Conservation (phyloP, 2,329 filamentous ascomycete species). For the Elsinoe ampelina region DNA sequence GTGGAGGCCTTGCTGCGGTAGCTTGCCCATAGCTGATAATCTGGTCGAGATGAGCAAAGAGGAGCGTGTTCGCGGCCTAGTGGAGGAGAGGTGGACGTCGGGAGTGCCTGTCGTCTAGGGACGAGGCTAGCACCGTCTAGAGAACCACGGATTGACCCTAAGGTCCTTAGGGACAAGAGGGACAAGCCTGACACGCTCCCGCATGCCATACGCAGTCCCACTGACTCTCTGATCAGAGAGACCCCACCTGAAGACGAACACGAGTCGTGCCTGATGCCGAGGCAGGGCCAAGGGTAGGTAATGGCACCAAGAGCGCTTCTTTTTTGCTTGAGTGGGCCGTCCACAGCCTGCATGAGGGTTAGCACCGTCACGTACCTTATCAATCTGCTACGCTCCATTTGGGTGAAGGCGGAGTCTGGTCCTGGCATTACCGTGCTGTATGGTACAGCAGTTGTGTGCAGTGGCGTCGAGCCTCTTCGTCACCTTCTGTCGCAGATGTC, state of each 20-base stretch:
- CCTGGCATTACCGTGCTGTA: too few species aligned
- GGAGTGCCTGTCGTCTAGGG: too few species aligned
- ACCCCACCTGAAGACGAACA: not conserved
- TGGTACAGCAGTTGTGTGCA: not conserved
- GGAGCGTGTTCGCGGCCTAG: not conserved
- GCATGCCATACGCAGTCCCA: conserved; percentile 3
- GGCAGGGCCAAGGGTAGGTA: not conserved
- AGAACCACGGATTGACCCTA: not conserved
- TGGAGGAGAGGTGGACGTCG: not conserved
- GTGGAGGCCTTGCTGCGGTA: conserved; percentile 3
- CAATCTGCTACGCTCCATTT: conserved; percentile 9
- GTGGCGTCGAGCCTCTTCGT: conserved; percentile 3
- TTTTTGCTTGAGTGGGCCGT: conserved; percentile 11
- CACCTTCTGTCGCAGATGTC: not conserved
- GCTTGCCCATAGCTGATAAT: not conserved
- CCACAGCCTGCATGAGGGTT: conserved; percentile 4
- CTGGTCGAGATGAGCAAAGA: conserved; percentile 8
- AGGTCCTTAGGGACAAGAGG: not conserved
- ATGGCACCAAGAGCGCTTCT: conserved; percentile 9
- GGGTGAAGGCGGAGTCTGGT: not conserved
- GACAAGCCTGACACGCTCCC: conserved; percentile 2
- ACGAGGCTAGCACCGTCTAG: too few species aligned
- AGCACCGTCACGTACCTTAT: conserved; percentile 7
- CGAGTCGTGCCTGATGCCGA: conserved; percentile 6
- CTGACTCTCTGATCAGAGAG: conserved; percentile 8